These are phyloP conservation scores for Aspergillus luchuensis DNA, from an alignment of 2,329 filamentous ascomycete genomes.

Conservation along the genomic window DNA sequence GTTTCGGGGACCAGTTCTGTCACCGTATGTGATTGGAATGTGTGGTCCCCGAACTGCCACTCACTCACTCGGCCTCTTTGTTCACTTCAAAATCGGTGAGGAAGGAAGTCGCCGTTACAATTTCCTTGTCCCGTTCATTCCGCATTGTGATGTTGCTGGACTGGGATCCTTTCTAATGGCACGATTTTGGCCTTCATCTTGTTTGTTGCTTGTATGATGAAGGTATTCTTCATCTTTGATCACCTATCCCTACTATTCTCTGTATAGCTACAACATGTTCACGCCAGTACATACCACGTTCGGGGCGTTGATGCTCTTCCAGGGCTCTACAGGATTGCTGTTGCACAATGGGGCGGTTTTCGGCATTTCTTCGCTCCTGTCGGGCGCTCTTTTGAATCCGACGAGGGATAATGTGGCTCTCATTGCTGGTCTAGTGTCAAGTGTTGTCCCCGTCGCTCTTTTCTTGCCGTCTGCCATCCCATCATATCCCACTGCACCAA, in stretches of 20 bases:
- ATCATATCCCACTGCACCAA: conserved; percentile 41
- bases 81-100: no score
- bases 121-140: no score
- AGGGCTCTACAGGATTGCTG: conserved; percentile 53
- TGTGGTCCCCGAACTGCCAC: no score
- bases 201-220: no score
- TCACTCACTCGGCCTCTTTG: no score
- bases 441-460: conserved; percentile 44
- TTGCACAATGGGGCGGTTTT: conserved; percentile 55
- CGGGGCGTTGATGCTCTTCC: conserved; percentile 54
- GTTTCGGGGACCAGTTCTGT: no score
- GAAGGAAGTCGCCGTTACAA: no score
- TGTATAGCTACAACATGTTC: conserved; percentile 45
- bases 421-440: conserved; percentile 50
- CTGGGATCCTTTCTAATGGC: no score
- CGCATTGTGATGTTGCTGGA: no score
- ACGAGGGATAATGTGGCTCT: conserved; percentile 48
- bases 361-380: conserved; percentile 53
- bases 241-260: background rate
- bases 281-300: conserved; percentile 55
- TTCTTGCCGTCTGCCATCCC: conserved; percentile 51
- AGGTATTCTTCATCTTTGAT: background rate
- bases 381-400: conserved; percentile 44
- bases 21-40: no score
- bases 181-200: no score